These are phyloP conservation scores for Mycothermus thermophilus DNA, from an alignment of 495 filamentous ascomycete genomes.

Conservation along the genomic window DNA sequence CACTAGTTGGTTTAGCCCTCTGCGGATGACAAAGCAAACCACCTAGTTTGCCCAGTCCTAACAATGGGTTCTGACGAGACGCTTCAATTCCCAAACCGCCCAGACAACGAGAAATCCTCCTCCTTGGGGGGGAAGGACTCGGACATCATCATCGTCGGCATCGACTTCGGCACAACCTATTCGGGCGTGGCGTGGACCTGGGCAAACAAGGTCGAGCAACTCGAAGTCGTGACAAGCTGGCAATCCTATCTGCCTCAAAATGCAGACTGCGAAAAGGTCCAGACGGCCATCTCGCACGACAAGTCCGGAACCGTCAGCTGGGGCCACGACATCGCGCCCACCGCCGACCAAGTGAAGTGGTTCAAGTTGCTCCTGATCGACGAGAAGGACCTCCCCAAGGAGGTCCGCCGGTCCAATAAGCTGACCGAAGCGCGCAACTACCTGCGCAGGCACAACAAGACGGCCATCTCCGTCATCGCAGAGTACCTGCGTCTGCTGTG, in stretches of 20 bases:
- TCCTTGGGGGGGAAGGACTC: too few relatives aligned
- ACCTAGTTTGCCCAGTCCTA: too few relatives aligned
- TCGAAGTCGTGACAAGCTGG: constrained; percentile 9
- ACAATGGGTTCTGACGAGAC: too few relatives aligned
- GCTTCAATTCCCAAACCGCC: too few relatives aligned
- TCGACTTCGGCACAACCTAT: constrained; percentile 10
- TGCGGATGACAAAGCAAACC: too few relatives aligned
- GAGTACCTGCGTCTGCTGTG: constrained; percentile 17
- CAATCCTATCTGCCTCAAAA: constrained; percentile 3
- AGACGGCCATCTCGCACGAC: constrained; percentile 7
- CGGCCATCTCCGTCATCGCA: constrained; percentile 9
- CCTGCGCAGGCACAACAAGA: constrained; percentile 6
- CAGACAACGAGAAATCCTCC: too few relatives aligned
- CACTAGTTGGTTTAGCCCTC: too few relatives aligned
- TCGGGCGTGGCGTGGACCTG: constrained; percentile 7
- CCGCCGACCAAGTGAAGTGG: constrained; percentile 12
- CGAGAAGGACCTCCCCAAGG: constrained; percentile 8
- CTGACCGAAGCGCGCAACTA: constrained; percentile 4
- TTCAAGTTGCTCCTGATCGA: constrained; percentile 23
- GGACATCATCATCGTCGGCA: constrained; percentile 6
- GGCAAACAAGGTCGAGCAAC: constrained; percentile 2
- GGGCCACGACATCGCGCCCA: constrained; percentile 13
- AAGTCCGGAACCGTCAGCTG: constrained; percentile 4
- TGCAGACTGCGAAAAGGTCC: constrained; percentile 10
- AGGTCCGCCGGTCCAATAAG: constrained; percentile 4